Base-by-base conservation (phyloP, 2,329 filamentous ascomycete genomes). In the Phyllosticta citriasiana region DNA sequence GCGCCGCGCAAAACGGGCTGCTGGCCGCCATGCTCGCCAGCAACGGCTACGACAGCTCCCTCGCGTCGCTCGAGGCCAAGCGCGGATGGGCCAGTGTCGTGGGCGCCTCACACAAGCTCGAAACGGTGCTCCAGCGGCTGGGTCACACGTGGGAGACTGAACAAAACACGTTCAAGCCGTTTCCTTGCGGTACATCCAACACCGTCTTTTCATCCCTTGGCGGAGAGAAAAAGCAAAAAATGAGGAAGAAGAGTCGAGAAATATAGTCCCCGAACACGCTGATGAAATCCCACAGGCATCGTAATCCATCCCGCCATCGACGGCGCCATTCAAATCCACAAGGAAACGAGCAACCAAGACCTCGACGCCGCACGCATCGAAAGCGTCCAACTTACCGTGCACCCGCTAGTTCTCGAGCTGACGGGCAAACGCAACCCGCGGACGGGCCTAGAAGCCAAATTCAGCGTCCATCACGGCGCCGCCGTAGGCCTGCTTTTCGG, bases 271-370 rank as follows among this genome's bases (percentile, higher is more conserved):
- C 33, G 53, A 40, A 40, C 33, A 40, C 51, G 25, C 51, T 53
- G 25, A 53, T 22, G 19, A 24, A 26, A 53, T 53, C 33, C 33
- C 7, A 9, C 26, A 61, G 59, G 80, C 0, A 82, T 83, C 63
- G 79, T 83, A 0, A 79, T 82, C 64, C 81, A 84, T 67, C 80
- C 81, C 0, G 73, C 77, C 3, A 83, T 84, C 61, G 80, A 84
- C 66, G 80, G 70, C 2, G 79, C 77, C 63, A 76, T 78, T 14
- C 77, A 80, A 64, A 65, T 82, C 14, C 55, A 67, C 12, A 57
- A 65, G 10, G 64, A 72, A 50, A 72, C 70, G 0, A 65, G 74
- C 3, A 57, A 67, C 14, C 52, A 71, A 0, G 54, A 69, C 8
- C 66, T 26, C 26, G 58, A 60, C 10, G 26, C 12, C 22, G 53